Percentiles rank a stretch among this genome's conserved stretches.
Evolutionary conservation across 2,329 filamentous ascomycete genomes (phyloP).

Genomic region (Juglanconis oblonga): DNA sequence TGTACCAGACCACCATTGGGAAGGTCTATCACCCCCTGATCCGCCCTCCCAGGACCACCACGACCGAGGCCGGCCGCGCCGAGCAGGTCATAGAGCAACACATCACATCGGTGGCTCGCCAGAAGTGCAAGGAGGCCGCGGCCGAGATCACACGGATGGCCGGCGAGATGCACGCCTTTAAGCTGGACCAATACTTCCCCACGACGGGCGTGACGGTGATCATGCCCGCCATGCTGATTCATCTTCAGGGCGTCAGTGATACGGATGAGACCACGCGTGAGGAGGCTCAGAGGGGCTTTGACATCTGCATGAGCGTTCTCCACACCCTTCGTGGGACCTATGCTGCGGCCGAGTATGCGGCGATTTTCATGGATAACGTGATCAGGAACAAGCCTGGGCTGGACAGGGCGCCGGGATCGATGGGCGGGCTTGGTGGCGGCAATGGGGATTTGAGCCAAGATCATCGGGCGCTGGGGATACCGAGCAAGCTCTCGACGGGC

Average conservation of each 20-base stretch:
- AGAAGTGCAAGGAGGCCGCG: slow-evolving; percentile 79
- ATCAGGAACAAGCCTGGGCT: slow-evolving; percentile 6
- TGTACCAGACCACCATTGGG: slow-evolving; percentile 88
- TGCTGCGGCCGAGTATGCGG: slow-evolving; percentile 92
- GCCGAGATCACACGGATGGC: slow-evolving; percentile 83
- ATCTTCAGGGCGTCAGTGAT: slow-evolving; percentile 88
- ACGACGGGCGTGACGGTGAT: slow-evolving; percentile 90
- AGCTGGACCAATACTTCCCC: slow-evolving; percentile 76
- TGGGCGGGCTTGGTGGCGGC: neutral
- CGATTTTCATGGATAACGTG: slow-evolving; percentile 72
- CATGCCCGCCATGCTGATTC: slow-evolving; percentile 89
- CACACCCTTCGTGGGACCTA: slow-evolving; percentile 85
- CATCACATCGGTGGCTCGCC: slow-evolving; percentile 57
- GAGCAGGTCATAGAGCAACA: slow-evolving; percentile 60
- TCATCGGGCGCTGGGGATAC: neutral
- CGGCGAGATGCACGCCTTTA: slow-evolving; percentile 67
- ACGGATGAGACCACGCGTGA: slow-evolving; percentile 69
- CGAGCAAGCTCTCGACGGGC: neutral
- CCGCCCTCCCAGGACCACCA: slow-evolving; percentile 48
- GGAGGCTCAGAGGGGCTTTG: slow-evolving; percentile 75
- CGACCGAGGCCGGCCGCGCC: slow-evolving; percentile 53
- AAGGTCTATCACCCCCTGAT: slow-evolving; percentile 91
- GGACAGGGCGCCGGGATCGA: neutral
- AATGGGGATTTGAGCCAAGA: neutral
- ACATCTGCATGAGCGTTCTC: slow-evolving; percentile 89